Base-by-base conservation (phyloP, 805 yeast genomes). In the Wickerhamomyces tratensis region DNA sequence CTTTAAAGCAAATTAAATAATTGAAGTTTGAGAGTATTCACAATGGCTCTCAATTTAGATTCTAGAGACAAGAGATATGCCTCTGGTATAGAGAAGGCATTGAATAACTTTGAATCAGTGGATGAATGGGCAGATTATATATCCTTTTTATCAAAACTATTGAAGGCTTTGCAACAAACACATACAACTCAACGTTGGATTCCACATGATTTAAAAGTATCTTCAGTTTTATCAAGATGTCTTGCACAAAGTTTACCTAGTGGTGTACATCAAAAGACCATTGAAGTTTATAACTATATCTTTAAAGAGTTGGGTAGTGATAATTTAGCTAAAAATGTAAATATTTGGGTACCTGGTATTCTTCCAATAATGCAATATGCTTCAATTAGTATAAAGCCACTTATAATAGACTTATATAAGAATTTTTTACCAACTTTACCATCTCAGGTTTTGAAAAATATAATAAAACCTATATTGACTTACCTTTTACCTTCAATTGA, bases 121-220 rank as follows among this genome's bases (percentile, higher is more conserved):
- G 84, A 79, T 31, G 98, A 93, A 65, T 93, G 99, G 99, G 98
- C 98, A 12, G 98, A 93, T 58, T 88, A 91, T 59, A 93, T 93
- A 43, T 82, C 97, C 25, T 89, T 86, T 58, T 67, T 94, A 38
- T 79, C 91, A 2, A 77, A 84, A 46, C 71, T 94, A 6, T 78
- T 79, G 45, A 86, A 87, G 57, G 80, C 94, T 0, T 61, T 89
- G 36, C 76, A 73, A 45, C 62, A 71, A 59, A 36, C 65, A 46
- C 62, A 71, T 52, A 49, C 58, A 50, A 49, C 63, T 39, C 43
- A 62, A 37, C 68, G 75, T 46, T 76, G 77, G 73, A 69, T 91
- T 11, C 98, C 96, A 0, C 71, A 67, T 38, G 76, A 81, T 3
- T 64, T 74, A 12, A 74, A 75, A 39, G 79, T 93, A 1, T 77